Evolutionary conservation across 1,284 basidiomycete genomes (phyloP).

Genomic region (Sporisorium exsertum): DNA sequence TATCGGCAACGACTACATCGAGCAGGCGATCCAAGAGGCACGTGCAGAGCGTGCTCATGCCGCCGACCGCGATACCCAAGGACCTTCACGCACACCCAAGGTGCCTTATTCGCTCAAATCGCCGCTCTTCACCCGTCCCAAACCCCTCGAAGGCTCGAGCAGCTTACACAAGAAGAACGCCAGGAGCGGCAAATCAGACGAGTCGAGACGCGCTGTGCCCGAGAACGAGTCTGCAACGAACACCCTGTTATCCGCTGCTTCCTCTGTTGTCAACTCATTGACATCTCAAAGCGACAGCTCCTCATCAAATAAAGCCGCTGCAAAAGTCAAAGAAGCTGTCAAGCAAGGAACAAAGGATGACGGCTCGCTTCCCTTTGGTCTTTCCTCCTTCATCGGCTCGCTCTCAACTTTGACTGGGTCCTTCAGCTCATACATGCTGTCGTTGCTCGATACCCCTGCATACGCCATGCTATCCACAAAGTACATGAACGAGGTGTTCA

Average conservation of each 20-base stretch:
- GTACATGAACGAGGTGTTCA: conserved; percentile 88
- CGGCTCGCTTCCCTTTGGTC: conserved; percentile 40
- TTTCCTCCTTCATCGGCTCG: conserved; percentile 48
- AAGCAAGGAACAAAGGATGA: conserved; percentile 31
- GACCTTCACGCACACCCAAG: conserved; percentile 27
- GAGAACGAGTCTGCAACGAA: conserved; percentile 18
- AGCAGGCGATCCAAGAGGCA: conserved; percentile 58
- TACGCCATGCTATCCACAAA: conserved; percentile 92
- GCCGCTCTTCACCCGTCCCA: conserved; percentile 60
- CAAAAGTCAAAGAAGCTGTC: conserved; percentile 39
- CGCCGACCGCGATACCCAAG: conserved; percentile 23
- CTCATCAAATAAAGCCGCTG: conserved; percentile 11
- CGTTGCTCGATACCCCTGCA: conserved; percentile 93
- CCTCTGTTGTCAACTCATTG: conserved; percentile 15
- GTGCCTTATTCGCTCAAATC: conserved; percentile 63
- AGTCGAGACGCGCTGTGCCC: conserved; percentile 3
- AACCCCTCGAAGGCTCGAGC: conserved; percentile 35
- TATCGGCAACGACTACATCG: conserved; percentile 65
- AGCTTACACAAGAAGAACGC: conserved; percentile 22
- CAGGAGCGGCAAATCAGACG: conserved; percentile 12
- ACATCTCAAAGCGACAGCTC: background rate
- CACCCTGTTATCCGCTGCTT: conserved; percentile 28
- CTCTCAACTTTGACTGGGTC: conserved; percentile 76
- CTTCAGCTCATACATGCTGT: conserved; percentile 88
- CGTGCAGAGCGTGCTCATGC: conserved; percentile 31